Percentiles rank a stretch among this genome's conserved stretches.
phyloP scores from a whole-genome alignment of 352 stramenopile species.

The Globisporangium takayamanum region DNA sequence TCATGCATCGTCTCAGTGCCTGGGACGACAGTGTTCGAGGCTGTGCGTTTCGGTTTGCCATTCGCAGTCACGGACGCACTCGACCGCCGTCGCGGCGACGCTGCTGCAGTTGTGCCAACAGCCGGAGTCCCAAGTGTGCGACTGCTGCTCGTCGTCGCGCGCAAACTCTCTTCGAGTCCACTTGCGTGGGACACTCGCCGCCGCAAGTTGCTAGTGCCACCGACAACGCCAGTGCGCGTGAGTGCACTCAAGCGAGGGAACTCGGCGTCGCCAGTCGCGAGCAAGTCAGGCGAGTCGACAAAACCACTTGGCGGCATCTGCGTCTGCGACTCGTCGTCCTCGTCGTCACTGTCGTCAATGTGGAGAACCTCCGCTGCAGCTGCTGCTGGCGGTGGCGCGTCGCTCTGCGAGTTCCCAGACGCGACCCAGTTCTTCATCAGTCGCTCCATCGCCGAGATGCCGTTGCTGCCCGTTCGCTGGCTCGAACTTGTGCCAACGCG shows the following conservation, averaged over 20 bases:
- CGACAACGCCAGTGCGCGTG: neutral
- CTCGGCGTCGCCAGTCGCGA: constrained; percentile 1
- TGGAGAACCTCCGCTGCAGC: neutral
- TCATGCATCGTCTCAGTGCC: neutral
- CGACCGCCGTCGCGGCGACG: constrained; percentile 1
- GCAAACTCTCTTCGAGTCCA: too few relatives aligned
- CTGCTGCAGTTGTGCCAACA: neutral
- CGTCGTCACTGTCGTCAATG: constrained; percentile 9
- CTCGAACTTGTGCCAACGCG: too few relatives aligned
- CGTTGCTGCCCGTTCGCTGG: too few relatives aligned
- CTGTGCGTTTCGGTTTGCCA: constrained; percentile 7
- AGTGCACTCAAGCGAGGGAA: neutral
- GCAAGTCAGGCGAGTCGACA: constrained; percentile 13
- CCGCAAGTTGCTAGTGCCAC: too few relatives aligned
- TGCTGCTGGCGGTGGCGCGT: constrained; percentile 3
- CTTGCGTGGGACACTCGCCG: too few relatives aligned
- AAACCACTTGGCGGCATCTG: constrained; percentile 11
- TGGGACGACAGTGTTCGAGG: neutral
- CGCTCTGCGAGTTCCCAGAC: neutral
- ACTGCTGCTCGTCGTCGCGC: too few relatives aligned
- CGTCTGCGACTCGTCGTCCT: constrained; percentile 19
- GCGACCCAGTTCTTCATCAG: constrained; percentile 15
- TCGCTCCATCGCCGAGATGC: constrained; percentile 11
- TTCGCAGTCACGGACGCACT: constrained; percentile 1
- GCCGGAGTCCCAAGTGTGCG: too few relatives aligned